Conservation (phyloP, 2,329 filamentous ascomycete species). For the Chaetomiaceae sp. region DNA sequence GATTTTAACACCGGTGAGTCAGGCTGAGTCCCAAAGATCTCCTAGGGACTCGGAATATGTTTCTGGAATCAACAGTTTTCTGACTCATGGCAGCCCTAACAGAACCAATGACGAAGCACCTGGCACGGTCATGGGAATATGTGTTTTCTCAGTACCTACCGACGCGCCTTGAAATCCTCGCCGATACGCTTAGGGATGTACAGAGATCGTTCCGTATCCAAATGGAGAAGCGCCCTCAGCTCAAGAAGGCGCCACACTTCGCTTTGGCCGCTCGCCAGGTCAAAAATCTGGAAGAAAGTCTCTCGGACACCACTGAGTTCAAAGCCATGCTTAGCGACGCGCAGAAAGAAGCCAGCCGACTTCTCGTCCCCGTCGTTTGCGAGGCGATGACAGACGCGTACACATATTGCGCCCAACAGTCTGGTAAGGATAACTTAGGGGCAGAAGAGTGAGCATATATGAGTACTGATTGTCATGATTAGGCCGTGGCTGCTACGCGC, state of each 20-base stretch:
- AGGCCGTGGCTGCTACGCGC: constrained; percentile 42
- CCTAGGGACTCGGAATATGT: neutral
- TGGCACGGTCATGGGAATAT: constrained; percentile 29
- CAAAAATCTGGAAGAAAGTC: constrained; percentile 25
- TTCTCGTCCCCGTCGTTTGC: constrained; percentile 47
- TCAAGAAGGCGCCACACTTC: constrained; percentile 22
- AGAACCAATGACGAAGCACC: constrained; percentile 8
- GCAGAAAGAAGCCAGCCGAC: constrained; percentile 51
- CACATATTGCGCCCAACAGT: constrained; percentile 39
- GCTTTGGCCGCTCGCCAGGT: constrained; percentile 33
- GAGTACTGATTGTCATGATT: neutral
- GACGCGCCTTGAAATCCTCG: constrained; percentile 21
- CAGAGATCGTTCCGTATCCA: constrained; percentile 27
- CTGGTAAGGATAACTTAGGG: constrained; percentile 28
- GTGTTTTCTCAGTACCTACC: constrained; percentile 28
- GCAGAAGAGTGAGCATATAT: neutral
- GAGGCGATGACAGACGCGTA: constrained; percentile 45
- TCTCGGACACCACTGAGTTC: neutral
- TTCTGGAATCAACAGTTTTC: too few species aligned
- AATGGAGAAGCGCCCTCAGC: constrained; percentile 23
- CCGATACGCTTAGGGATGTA: constrained; percentile 11
- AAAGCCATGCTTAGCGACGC: constrained; percentile 35
- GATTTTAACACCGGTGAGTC: constrained; percentile 22
- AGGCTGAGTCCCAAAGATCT: neutral
- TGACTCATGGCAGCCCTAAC: constrained; percentile 11